phyloP scores from a whole-genome alignment of 1,284 basidiomycete genomes.

The Malassezia arunalokei region DNA sequence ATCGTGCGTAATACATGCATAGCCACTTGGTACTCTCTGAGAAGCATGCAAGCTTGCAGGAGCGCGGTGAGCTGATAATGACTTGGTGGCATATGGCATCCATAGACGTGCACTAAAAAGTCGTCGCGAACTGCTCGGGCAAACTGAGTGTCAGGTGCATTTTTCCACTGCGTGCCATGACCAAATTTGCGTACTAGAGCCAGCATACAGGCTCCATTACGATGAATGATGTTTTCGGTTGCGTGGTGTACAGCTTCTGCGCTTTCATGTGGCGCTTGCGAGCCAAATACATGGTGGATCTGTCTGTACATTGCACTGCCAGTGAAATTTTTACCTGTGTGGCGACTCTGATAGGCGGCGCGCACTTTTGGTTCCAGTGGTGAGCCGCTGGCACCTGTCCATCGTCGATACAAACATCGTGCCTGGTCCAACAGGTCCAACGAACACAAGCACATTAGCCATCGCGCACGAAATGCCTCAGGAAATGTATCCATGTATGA shows the following conservation, averaged over 20 bases:
- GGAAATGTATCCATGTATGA: background rate
- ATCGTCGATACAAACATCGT: background rate
- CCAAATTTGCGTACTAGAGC: slow-evolving; percentile 10
- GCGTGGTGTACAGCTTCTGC: background rate
- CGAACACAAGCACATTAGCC: background rate
- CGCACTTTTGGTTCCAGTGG: background rate
- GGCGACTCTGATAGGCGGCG: background rate
- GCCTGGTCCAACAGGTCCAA: background rate
- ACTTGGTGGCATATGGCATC: background rate
- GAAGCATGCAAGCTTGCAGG: slow-evolving; percentile 7
- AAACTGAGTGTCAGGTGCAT: background rate
- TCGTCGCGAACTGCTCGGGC: slow-evolving; percentile 9
- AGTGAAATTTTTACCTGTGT: background rate
- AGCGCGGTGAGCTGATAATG: slow-evolving; percentile 12
- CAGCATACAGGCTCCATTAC: background rate
- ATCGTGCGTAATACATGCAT: background rate
- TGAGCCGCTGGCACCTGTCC: background rate
- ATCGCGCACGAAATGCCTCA: background rate
- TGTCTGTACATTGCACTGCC: background rate
- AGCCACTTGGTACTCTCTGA: background rate
- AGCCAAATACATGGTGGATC: too few relatives aligned
- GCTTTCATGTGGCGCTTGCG: too few relatives aligned
- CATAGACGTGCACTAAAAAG: background rate
- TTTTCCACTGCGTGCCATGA: background rate
- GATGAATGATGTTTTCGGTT: background rate